These are phyloP conservation scores for Ajuga reptans DNA, from an alignment of 305 asterid species.

Conservation along the genomic window DNA sequence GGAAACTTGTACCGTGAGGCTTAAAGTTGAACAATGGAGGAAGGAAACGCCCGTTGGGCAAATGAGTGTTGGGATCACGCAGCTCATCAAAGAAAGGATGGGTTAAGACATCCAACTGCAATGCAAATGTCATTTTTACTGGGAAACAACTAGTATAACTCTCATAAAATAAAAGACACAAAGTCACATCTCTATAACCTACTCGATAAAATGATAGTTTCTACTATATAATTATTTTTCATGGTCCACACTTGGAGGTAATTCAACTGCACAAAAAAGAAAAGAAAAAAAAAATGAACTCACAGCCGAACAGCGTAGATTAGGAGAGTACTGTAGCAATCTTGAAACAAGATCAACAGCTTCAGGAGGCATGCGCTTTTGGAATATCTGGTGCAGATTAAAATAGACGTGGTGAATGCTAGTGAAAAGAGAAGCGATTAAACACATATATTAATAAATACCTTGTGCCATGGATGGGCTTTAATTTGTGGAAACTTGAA, in stretches of 20 bases:
- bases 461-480: constrained; percentile 36
- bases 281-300: constrained; percentile 24
- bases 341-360: constrained; percentile 50
- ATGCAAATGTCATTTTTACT: neutral
- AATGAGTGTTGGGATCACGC: constrained; percentile 51
- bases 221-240: neutral
- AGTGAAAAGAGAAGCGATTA: neutral
- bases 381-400: constrained; percentile 52
- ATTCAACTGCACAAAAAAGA: neutral
- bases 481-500: constrained; percentile 21
- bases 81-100: constrained; percentile 70
- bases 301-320: constrained; percentile 73
- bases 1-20: constrained; percentile 55
- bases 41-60: constrained; percentile 68
- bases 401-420: neutral
- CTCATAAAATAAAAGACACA: neutral
- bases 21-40: constrained; percentile 78
- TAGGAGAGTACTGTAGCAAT: constrained; percentile 79
- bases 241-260: neutral
- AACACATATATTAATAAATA: constrained; percentile 21
- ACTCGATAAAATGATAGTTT: neutral
- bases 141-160: neutral
- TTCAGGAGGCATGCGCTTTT: constrained; percentile 55
- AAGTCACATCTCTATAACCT: neutral
- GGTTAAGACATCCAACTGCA: constrained; percentile 52